Evolutionary conservation across 805 yeast genomes (phyloP).

Genomic region (Isabelozyma pseudorhagii): DNA sequence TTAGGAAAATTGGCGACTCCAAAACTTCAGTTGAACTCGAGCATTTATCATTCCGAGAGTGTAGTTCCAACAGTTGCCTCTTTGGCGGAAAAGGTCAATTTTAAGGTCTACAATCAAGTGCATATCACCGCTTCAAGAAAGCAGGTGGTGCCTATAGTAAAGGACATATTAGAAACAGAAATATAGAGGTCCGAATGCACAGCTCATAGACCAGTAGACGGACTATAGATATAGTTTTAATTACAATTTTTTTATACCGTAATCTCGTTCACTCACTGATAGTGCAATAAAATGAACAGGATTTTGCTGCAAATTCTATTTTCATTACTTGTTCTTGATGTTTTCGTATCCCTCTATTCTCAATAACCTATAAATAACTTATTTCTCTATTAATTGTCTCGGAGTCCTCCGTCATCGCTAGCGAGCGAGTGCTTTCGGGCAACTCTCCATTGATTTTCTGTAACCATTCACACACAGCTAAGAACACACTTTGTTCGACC

Average conservation of each 20-base stretch:
- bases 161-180: constrained; percentile 24
- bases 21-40: constrained; percentile 20
- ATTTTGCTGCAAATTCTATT: constrained; percentile 1
- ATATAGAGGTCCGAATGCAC: background rate
- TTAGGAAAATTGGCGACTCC: constrained; percentile 16
- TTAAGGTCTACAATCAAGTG: constrained; percentile 40
- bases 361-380: constrained; percentile 14
- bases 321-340: background rate
- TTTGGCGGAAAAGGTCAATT: constrained; percentile 1
- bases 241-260: background rate
- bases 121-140: constrained; percentile 72
- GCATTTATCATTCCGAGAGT: constrained; percentile 18
- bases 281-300: no score
- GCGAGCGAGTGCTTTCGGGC: constrained; percentile 13
- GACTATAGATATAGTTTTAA: background rate
- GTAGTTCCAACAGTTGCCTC: constrained; percentile 9
- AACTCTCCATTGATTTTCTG: constrained; percentile 11
- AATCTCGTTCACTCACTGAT: no score
- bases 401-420: constrained; percentile 12
- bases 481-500: constrained; percentile 7
- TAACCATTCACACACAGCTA: constrained; percentile 12
- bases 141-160: constrained; percentile 72
- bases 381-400: constrained; percentile 12
- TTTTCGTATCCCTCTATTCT: background rate
- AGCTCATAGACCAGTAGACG: background rate